These are phyloP conservation scores for Eucalyptus curtisii DNA, from an alignment of 345 rosid genomes.

Conservation along the genomic window DNA sequence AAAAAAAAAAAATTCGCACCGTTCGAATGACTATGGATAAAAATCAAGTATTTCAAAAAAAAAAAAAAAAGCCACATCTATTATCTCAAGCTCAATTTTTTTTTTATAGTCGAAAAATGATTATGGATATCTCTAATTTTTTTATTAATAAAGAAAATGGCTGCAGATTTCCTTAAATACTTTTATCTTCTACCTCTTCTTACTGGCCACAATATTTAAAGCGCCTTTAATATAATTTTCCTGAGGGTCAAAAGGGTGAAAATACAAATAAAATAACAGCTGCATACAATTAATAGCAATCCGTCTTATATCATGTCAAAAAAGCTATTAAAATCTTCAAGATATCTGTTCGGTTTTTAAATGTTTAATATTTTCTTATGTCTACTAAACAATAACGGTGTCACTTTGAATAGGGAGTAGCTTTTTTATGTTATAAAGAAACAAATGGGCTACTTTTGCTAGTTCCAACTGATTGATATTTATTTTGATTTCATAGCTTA, in stretches of 20 bases:
- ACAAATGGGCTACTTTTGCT: not conserved
- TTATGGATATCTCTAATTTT: not conserved
- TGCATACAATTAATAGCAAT: not conserved
- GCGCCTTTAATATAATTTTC: not conserved
- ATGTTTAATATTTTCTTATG: not conserved
- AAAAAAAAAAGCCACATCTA: not conserved
- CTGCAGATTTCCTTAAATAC: not conserved
- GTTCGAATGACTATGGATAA: not conserved
- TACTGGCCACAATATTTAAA: not conserved
- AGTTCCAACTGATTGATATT: not conserved
- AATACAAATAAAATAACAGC: not conserved
- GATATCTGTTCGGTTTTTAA: not conserved
- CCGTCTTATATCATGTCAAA: not conserved
- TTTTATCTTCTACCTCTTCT: not conserved
- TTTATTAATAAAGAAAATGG: not conserved
- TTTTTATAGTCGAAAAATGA: not conserved
- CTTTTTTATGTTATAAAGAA: not conserved
- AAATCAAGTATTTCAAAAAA: not conserved
- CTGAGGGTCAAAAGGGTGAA: not conserved
- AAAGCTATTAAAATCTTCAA: not conserved
- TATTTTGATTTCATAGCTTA: not conserved
- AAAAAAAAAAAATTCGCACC: not conserved
- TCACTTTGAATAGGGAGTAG: not conserved
- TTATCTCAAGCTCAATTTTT: not conserved
- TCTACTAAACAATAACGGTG: not conserved